Evolutionary conservation across 2,329 filamentous ascomycete species (phyloP).

Genomic region (Zasmidium citrigriseum): DNA sequence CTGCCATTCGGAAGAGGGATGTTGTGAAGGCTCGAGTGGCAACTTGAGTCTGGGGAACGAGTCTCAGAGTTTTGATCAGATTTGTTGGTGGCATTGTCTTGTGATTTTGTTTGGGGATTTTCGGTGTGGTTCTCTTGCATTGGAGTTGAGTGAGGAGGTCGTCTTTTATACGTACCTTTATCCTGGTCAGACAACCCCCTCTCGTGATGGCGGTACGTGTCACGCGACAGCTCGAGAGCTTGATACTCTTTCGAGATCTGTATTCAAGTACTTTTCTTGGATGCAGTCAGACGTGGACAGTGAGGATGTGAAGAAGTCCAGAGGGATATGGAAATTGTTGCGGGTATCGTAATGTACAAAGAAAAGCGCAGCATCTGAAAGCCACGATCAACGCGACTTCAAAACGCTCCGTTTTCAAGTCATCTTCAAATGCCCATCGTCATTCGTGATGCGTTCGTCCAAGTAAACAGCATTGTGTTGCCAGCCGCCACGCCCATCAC

Average conservation of each 20-base stretch:
- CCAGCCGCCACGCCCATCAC: conserved; percentile 38
- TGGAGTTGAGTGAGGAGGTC: neutral
- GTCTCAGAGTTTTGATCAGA: neutral
- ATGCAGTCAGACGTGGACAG: neutral
- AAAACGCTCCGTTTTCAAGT: conserved; percentile 20
- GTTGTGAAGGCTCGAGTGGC: neutral
- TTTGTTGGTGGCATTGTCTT: neutral
- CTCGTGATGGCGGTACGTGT: neutral
- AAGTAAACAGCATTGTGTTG: conserved; percentile 34
- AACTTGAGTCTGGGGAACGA: neutral
- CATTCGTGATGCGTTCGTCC: conserved; percentile 43
- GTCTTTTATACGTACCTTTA: conserved; percentile 5
- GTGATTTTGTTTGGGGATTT: neutral
- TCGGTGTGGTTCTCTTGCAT: conserved; percentile 1
- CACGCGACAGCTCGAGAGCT: neutral
- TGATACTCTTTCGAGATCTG: neutral
- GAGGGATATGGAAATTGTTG: neutral
- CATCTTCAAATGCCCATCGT: conserved; percentile 38
- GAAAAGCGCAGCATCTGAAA: neutral
- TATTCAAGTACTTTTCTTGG: neutral
- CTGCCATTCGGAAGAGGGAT: conserved; percentile 15
- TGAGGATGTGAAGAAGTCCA: too few species aligned
- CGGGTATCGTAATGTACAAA: conserved; percentile 1
- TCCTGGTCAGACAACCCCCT: neutral
- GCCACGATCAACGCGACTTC: too few species aligned